These are phyloP conservation scores for Colletotrichum coccodes DNA, from an alignment of 2,329 filamentous ascomycete species.

Conservation along the genomic window DNA sequence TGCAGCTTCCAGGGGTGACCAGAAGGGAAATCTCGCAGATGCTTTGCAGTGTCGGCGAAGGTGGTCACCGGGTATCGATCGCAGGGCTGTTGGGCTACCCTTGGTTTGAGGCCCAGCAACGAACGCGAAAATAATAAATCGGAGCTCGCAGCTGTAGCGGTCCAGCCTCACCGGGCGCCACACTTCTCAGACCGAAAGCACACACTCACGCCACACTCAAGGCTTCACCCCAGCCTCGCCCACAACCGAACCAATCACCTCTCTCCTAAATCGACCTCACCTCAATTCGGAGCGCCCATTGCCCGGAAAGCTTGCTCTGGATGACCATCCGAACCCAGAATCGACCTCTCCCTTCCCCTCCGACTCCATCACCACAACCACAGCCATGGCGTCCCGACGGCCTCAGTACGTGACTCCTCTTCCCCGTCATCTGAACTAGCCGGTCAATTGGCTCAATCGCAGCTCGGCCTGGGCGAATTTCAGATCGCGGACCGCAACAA, in stretches of 20 bases:
- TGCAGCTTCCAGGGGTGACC: not conserved
- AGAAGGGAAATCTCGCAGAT: not conserved
- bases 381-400: constrained; percentile 54
- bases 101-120: constrained; percentile 9
- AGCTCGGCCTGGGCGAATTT: not conserved
- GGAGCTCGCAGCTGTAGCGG: constrained; percentile 28
- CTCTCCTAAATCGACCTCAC: constrained; percentile 51
- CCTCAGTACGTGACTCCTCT: constrained; percentile 48
- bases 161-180: constrained; percentile 30
- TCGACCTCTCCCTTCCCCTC: constrained; percentile 26
- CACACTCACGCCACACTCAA: not conserved
- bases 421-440: not conserved
- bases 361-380: constrained; percentile 31
- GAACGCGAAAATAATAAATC: constrained; percentile 35
- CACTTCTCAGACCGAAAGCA: constrained; percentile 25
- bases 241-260: constrained; percentile 47
- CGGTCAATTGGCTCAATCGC: constrained; percentile 13
- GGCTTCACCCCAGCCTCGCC: constrained; percentile 42
- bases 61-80: constrained; percentile 8
- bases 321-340: constrained; percentile 37
- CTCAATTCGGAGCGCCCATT: constrained; percentile 42
- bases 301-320: constrained; percentile 29
- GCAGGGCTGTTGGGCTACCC: constrained; percentile 20
- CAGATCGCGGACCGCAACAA: not conserved
- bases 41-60: not conserved